These are phyloP conservation scores for Apiospora koreana DNA, from an alignment of 2,329 filamentous ascomycete species.

Conservation along the genomic window DNA sequence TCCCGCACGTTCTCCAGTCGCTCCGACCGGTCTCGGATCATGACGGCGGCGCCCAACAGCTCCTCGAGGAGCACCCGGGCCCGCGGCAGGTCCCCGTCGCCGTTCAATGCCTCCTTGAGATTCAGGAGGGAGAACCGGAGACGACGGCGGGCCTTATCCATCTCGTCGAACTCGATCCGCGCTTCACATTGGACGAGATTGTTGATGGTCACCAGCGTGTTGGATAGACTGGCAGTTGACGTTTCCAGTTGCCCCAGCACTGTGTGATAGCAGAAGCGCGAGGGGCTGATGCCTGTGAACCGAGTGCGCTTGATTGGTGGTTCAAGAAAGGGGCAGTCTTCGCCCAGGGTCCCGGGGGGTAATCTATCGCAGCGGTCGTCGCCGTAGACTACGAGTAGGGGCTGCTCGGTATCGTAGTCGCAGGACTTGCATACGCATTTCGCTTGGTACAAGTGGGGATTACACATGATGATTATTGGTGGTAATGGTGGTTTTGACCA, in stretches of 20 bases:
- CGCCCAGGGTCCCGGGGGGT: neutral
- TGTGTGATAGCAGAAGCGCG: neutral
- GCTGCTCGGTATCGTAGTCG: neutral
- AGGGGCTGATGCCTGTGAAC: neutral
- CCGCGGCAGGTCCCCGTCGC: neutral
- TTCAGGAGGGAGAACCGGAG: neutral
- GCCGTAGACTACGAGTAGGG: neutral
- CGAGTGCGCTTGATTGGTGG: neutral
- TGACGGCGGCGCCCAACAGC: neutral
- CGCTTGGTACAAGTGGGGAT: neutral
- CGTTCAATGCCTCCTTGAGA: neutral
- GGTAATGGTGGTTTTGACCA: neutral
- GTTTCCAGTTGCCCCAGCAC: neutral
- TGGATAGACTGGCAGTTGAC: neutral
- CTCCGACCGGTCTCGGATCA: neutral
- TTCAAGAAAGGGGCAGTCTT: neutral
- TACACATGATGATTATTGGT: neutral
- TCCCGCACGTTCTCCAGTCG: neutral
- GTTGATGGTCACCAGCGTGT: neutral
- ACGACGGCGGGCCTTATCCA: neutral
- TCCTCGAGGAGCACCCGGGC: neutral
- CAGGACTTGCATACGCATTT: neutral
- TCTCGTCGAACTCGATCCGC: neutral
- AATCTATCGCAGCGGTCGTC: neutral
- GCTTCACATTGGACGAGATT: neutral